Evolutionary conservation across 2,329 filamentous ascomycete species (phyloP).

Genomic region (Colletotrichum ledebouriae): DNA sequence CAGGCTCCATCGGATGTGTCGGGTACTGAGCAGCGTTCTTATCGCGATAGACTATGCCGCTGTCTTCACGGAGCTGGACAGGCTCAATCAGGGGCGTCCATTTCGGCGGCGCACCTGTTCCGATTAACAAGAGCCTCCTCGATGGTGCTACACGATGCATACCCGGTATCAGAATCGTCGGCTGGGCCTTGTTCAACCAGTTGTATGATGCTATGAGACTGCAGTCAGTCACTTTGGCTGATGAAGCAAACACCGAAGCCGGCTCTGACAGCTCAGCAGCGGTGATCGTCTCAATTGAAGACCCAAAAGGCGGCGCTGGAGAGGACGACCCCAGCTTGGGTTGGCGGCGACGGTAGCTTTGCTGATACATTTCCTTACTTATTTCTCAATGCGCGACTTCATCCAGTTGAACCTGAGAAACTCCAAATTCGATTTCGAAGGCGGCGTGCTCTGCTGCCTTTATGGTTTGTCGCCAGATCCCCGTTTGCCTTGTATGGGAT

Average conservation of each 20-base stretch:
- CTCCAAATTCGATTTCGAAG: background rate
- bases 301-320: constrained; percentile 31
- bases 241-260: background rate
- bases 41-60: constrained; percentile 66
- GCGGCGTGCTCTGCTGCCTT: background rate
- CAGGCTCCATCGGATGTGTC: constrained; percentile 64
- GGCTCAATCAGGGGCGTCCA: constrained; percentile 60
- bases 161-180: constrained; percentile 53
- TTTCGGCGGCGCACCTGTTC: constrained; percentile 61
- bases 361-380: background rate
- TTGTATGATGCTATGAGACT: constrained; percentile 52
- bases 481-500: background rate
- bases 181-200: constrained; percentile 49
- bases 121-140: constrained; percentile 2
- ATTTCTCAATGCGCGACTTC: too few species aligned
- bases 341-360: constrained; percentile 6
- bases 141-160: background rate
- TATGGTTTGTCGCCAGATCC: too few species aligned
- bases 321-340: background rate
- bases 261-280: background rate
- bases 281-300: constrained; percentile 22
- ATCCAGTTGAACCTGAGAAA: too few species aligned
- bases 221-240: constrained; percentile 36
- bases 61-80: constrained; percentile 57
- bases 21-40: constrained; percentile 65